Evolutionary conservation across 2,329 filamentous ascomycete genomes (phyloP), one percentile per base, ranked within the genome.

Genomic region (Raffaelea albimanens): DNA sequence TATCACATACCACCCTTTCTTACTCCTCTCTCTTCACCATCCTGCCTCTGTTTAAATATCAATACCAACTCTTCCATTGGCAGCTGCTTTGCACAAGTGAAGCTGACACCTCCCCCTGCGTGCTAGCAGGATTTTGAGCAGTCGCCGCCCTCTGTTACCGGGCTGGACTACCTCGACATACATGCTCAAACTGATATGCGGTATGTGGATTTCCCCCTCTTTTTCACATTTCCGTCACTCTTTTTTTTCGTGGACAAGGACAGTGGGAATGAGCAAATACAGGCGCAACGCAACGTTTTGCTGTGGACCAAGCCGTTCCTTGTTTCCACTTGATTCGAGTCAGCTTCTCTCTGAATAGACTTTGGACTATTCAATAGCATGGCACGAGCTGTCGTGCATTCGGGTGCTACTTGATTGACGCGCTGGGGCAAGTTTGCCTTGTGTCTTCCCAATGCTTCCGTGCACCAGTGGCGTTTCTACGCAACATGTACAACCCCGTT

Each of bases 141-240:
- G 61, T 72, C 74, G 62, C 67, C 73, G 62, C 63, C 67, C 53
- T 62, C 66, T 49, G 68, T 67, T 59, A 58, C 63, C 57, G 72
- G 70, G 61, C 65, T 77, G 60, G 72, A 75, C 56, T 78, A 75
- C 59, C 67, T 76, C 59, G 71, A 74, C 46, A 67, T 76, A 57
- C 68, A 67, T 47, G 62, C 68, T 45, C 66, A 69, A 56, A 59
- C 66, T 69, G 74, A 78, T 59, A 74, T 77, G 66, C 73, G 75
- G 75, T 78, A 62, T 61, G 75, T 72, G 29, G n/a, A 11, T 43
- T 39, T 29, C 16, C 18, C 43, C 22, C 36, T 41, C 5, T 23
- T n/a, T 29, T 23, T 40, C 8, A 9, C 36, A 43, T 45, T 34
- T 22, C 16, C n/a, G 21, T 31, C n/a, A 23, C 16, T 42, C 18